phyloP scores from a whole-genome alignment of 192 early-diverging fungal genomes.

The Pilobolus umbonatus region DNA sequence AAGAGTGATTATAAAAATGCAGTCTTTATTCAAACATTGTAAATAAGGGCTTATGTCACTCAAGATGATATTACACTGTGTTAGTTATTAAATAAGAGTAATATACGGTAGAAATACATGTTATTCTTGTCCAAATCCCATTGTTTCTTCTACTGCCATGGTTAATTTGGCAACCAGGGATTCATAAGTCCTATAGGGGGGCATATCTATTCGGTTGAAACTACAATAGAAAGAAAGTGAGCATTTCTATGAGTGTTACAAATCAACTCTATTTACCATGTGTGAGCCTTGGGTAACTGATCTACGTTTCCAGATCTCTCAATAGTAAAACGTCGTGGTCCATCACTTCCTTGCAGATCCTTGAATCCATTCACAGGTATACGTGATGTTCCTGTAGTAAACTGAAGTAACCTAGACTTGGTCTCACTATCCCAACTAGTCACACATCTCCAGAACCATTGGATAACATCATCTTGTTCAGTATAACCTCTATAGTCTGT shows the following conservation, averaged over 20 bases:
- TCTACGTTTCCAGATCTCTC: conserved; percentile 88
- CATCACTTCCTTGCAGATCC: conserved; percentile 95
- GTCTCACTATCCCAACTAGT: conserved; percentile 86
- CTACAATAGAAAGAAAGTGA: conserved; percentile 27
- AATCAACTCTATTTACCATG: conserved; percentile 56
- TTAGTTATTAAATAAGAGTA: too few species aligned
- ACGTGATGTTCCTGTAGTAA: conserved; percentile 95
- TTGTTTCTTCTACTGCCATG: conserved; percentile 92
- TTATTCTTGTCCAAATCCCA: conserved; percentile 89
- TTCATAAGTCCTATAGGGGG: conserved; percentile 83
- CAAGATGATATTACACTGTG: too few species aligned
- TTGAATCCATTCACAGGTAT: conserved; percentile 99
- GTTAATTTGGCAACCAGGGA: conserved; percentile 54
- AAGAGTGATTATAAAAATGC: neutral
- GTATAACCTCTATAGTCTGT: conserved; percentile 97
- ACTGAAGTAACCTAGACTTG: conserved; percentile 91
- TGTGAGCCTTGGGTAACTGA: conserved; percentile 89
- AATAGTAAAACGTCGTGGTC: conserved; percentile 91
- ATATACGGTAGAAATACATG: neutral
- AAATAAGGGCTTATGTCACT: too few species aligned
- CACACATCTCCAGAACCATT: conserved; percentile 97
- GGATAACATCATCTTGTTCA: conserved; percentile 92
- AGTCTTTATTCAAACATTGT: too few species aligned
- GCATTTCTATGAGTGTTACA: neutral
- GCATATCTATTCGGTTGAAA: conserved; percentile 97